A percentile compares a stretch with the other conserved stretches of the same genome.
These are phyloP conservation scores for Tolypocladium inflatum DNA, from an alignment of 2,329 filamentous ascomycete species.

Conservation along the genomic window DNA sequence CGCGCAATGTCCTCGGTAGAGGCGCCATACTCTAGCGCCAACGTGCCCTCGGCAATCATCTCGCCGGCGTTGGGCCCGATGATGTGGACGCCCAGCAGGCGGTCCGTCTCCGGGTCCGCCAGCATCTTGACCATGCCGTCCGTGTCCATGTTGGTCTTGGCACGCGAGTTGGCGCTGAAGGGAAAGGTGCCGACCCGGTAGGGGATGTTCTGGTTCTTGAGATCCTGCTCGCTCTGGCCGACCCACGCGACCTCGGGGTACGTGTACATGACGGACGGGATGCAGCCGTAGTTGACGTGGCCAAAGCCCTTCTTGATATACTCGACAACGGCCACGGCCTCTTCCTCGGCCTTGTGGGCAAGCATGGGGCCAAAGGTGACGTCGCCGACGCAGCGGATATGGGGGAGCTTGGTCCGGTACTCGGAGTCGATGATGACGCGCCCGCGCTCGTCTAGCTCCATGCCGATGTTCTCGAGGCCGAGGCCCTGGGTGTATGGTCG, in stretches of 20 bases:
- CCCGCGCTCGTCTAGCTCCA: conserved; percentile 87
- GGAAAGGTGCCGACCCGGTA: conserved; percentile 94
- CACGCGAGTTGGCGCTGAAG: conserved; percentile 95
- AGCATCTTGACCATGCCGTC: conserved; percentile 97
- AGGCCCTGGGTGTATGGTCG: conserved; percentile 89
- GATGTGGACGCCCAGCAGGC: conserved; percentile 92
- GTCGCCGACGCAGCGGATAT: conserved; percentile 95
- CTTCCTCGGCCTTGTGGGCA: conserved; percentile 98
- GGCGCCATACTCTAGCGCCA: conserved; percentile 94
- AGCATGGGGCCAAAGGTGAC: conserved; percentile 98
- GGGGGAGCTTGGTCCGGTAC: conserved; percentile 94
- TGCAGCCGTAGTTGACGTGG: conserved; percentile 97
- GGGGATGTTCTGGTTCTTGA: conserved; percentile 81
- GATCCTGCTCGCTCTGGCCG: conserved; percentile 90
- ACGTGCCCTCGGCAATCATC: conserved; percentile 96
- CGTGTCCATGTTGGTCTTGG: conserved; percentile 96
- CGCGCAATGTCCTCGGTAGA: conserved; percentile 90
- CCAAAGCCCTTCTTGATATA: conserved; percentile 97
- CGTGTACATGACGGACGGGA: conserved; percentile 99
- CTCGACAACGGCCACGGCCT: conserved; percentile 88
- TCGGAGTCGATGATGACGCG: conserved; percentile 96
- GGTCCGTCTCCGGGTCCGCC: conserved; percentile 90
- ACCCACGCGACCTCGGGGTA: conserved; percentile 98
- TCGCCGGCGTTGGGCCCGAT: conserved; percentile 92
- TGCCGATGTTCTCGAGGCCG: conserved; percentile 84